Evolutionary conservation across 2,329 filamentous ascomycete genomes (phyloP).

Genomic region (Chrysosphaeria jannelii): DNA sequence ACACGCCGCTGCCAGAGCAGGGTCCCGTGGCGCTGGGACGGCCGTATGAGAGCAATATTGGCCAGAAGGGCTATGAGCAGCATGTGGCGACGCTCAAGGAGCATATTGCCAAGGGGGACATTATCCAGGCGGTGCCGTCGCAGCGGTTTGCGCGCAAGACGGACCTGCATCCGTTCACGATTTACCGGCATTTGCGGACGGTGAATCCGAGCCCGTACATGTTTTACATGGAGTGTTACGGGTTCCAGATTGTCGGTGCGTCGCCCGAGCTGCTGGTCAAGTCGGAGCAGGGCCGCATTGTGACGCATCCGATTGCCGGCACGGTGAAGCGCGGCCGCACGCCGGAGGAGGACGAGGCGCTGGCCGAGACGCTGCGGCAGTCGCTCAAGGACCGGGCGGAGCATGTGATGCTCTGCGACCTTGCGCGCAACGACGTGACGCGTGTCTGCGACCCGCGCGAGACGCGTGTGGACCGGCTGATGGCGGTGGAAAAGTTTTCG

Average conservation of each 20-base stretch:
- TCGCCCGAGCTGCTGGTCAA: constrained; percentile 89
- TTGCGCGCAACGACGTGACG: constrained; percentile 90
- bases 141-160: constrained; percentile 80
- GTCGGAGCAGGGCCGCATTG: constrained; percentile 48
- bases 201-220: constrained; percentile 94
- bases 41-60: constrained; percentile 77
- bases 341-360: constrained; percentile 46
- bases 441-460: constrained; percentile 74
- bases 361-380: constrained; percentile 46
- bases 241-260: constrained; percentile 85
- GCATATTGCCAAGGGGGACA: constrained; percentile 75
- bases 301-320: constrained; percentile 90
- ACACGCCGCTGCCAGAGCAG: constrained; percentile 52
- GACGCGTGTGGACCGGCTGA: constrained; percentile 72
- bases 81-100: constrained; percentile 68
- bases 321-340: constrained; percentile 71
- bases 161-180: constrained; percentile 82
- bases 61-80: constrained; percentile 60
- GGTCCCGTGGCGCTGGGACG: constrained; percentile 39
- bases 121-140: constrained; percentile 90
- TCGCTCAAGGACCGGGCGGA: constrained; percentile 80
- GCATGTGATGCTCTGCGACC: constrained; percentile 92
- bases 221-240: constrained; percentile 76
- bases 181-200: constrained; percentile 86
- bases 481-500: constrained; percentile 83